phyloP scores from a whole-genome alignment of 2,329 filamentous ascomycete species.

The Calycina herbarum region DNA sequence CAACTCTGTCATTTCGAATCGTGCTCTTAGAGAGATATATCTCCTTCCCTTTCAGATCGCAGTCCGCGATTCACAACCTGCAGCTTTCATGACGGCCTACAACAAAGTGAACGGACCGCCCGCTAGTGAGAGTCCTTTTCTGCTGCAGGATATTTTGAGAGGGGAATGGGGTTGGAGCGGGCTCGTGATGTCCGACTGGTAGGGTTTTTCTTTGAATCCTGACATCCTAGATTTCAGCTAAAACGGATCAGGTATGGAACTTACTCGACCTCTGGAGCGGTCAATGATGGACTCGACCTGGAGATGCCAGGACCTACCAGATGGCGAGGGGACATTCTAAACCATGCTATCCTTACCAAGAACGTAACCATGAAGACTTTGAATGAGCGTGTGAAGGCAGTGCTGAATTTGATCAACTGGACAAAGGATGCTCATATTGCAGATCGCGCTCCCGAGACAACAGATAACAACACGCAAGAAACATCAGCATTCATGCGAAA shows the following conservation, averaged over 20 bases:
- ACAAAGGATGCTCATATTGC: constrained; percentile 25
- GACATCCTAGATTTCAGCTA: neutral
- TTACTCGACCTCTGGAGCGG: constrained; percentile 51
- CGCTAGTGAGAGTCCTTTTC: constrained; percentile 40
- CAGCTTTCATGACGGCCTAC: constrained; percentile 47
- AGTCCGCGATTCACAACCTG: constrained; percentile 41
- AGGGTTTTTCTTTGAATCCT: constrained; percentile 27
- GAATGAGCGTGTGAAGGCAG: constrained; percentile 16
- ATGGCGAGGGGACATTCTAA: constrained; percentile 18
- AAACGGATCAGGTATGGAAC: constrained; percentile 41
- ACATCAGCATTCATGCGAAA: constrained; percentile 48
- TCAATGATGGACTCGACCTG: constrained; percentile 52
- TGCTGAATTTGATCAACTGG: constrained; percentile 23
- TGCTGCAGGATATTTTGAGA: constrained; percentile 42
- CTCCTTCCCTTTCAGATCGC: constrained; percentile 47
- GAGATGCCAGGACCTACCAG: constrained; percentile 56
- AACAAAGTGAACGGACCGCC: constrained; percentile 47
- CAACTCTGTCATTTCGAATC: constrained; percentile 38
- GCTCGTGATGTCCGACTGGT: constrained; percentile 49
- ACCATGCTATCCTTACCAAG: constrained; percentile 18
- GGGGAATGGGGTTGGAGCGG: constrained; percentile 46
- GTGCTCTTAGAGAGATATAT: constrained; percentile 45
- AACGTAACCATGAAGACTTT: constrained; percentile 21
- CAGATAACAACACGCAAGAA: constrained; percentile 27
- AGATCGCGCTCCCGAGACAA: constrained; percentile 23